Percentiles rank a stretch among this genome's conserved stretches.
phyloP scores from a whole-genome alignment of 495 filamentous ascomycete genomes.

The Aspergillus bertholletiae region DNA sequence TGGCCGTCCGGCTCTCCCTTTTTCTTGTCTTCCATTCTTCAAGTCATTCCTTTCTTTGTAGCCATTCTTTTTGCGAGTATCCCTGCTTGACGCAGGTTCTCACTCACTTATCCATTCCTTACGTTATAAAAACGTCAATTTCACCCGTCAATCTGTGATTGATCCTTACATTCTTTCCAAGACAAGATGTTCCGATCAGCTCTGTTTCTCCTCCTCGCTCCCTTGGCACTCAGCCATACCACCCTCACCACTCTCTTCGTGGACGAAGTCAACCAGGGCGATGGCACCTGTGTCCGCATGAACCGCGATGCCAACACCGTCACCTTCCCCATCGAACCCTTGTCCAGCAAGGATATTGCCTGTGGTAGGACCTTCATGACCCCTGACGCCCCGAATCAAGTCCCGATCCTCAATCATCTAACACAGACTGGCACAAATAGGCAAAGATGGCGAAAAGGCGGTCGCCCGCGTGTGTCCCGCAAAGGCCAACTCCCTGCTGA shows the following conservation, averaged over 20 bases:
- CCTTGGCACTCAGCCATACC: conserved; percentile 47
- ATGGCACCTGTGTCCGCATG: conserved; percentile 69
- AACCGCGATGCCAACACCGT: conserved; percentile 42
- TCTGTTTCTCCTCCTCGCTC: conserved; percentile 1
- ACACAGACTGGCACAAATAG: conserved; percentile 25
- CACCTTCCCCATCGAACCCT: conserved; percentile 46
- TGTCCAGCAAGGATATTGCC: conserved; percentile 60
- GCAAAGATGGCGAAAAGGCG: conserved; percentile 50
- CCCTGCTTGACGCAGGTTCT: background rate
- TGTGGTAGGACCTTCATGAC: conserved; percentile 52
- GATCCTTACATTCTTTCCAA: background rate
- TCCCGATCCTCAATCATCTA: too few species aligned
- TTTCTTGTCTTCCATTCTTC: background rate
- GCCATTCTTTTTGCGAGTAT: background rate
- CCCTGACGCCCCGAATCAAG: background rate
- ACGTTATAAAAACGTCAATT: background rate
- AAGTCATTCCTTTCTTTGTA: conserved; percentile 1
- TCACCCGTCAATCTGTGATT: background rate
- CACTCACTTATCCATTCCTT: background rate
- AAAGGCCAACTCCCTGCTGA: conserved; percentile 50
- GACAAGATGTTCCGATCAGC: background rate
- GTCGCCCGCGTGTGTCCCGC: conserved; percentile 58
- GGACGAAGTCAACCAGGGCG: conserved; percentile 61
- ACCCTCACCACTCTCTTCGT: conserved; percentile 64
- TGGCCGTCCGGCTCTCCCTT: conserved; percentile 1